A percentile compares a stretch with the other conserved stretches of the same genome.
phyloP scores from a whole-genome alignment of 768 basidiomycete genomes.

The Heimioporus sp. region DNA sequence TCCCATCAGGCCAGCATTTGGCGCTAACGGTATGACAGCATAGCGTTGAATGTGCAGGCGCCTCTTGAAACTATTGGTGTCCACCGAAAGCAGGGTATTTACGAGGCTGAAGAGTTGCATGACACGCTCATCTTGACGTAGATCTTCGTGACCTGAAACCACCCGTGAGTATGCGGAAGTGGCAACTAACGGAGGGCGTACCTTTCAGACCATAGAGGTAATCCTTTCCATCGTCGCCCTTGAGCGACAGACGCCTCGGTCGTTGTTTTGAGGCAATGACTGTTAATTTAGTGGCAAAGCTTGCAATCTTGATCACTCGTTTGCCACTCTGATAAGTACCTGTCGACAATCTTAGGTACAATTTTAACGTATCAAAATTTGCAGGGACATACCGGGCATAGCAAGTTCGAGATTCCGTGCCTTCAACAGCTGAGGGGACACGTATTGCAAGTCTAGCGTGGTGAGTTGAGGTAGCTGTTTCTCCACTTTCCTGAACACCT shows the following conservation, averaged over 20 bases:
- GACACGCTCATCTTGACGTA: slow-evolving; percentile 97
- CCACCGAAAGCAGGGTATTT: slow-evolving; percentile 89
- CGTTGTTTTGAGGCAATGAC: slow-evolving; percentile 98
- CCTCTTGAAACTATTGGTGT: slow-evolving; percentile 93
- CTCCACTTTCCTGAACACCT: slow-evolving; percentile 97
- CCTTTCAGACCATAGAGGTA: slow-evolving; percentile 94
- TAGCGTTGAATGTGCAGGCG: slow-evolving; percentile 92
- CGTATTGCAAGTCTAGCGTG: slow-evolving; percentile 93
- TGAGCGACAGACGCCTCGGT: slow-evolving; percentile 82
- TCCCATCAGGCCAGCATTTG: slow-evolving; percentile 90
- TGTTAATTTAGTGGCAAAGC: slow-evolving; percentile 85
- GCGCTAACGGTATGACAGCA: slow-evolving; percentile 91
- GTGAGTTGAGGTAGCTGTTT: slow-evolving; percentile 89
- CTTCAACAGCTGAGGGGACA: slow-evolving; percentile 88
- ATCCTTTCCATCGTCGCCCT: slow-evolving; percentile 89
- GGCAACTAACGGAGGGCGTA: slow-evolving; percentile 18
- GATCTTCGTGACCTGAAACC: slow-evolving; percentile 86
- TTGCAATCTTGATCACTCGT: slow-evolving; percentile 74
- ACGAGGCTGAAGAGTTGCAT: slow-evolving; percentile 99
- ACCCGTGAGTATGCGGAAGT: background rate
- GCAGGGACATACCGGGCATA: slow-evolving; percentile 69
- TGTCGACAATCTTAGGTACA: slow-evolving; percentile 23
- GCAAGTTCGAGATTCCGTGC: slow-evolving; percentile 90
- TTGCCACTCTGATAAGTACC: slow-evolving; percentile 93
- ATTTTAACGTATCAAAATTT: background rate